phyloP scores from a whole-genome alignment of 345 rosid genomes.

The Orychophragmus violaceus region DNA sequence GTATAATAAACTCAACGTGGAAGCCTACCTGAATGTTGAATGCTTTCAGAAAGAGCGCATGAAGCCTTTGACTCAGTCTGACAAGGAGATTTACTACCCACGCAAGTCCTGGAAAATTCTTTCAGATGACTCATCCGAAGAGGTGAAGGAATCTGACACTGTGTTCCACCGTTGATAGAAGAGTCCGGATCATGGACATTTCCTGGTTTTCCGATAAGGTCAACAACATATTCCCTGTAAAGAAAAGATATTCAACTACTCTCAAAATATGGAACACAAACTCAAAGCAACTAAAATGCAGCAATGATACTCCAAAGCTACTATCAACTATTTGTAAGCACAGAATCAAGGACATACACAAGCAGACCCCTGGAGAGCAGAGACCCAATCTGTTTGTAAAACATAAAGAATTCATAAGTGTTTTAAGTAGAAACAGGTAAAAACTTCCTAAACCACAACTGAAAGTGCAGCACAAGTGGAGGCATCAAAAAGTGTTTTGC shows the following conservation, averaged over 20 bases:
- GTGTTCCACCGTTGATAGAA: conserved; percentile 66
- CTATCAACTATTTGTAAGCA: conserved; percentile 16
- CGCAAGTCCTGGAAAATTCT: conserved; percentile 42
- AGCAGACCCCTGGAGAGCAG: conserved; percentile 19
- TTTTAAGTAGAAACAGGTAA: neutral
- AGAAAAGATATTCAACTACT: conserved; percentile 18
- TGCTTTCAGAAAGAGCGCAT: conserved; percentile 31
- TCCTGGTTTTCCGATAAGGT: conserved; percentile 91
- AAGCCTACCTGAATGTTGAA: conserved; percentile 44
- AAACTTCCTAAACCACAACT: conserved; percentile 5
- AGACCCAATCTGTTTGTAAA: conserved; percentile 20
- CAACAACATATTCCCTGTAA: conserved; percentile 93
- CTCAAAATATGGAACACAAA: neutral
- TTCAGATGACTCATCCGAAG: conserved; percentile 52
- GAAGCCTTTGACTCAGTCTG: conserved; percentile 32
- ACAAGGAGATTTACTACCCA: conserved; percentile 33
- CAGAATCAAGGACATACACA: conserved; percentile 29
- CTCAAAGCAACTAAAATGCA: neutral
- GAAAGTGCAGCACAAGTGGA: neutral
- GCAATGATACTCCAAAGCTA: neutral
- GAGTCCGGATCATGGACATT: conserved; percentile 81
- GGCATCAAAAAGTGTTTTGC: neutral
- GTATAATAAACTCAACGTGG: too few species aligned
- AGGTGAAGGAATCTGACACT: conserved; percentile 59
- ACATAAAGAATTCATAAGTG: neutral